Evolutionary conservation across 768 basidiomycete species (phyloP), one percentile per base, ranked within the genome.

Genomic region (Phlebiopsis flavidoalba): DNA sequence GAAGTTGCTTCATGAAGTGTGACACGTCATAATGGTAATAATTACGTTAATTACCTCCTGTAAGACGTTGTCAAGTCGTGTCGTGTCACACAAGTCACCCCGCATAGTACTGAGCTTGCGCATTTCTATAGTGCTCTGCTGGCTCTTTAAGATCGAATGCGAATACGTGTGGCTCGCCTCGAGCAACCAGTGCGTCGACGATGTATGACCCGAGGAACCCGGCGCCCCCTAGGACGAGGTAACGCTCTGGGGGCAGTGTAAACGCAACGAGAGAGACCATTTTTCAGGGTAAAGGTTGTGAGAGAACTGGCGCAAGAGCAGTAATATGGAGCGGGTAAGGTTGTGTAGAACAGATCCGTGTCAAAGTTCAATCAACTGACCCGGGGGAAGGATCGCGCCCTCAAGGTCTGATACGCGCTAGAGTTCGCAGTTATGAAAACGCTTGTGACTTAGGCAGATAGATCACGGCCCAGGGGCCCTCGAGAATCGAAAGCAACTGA

Each of bases 151-250:
- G 60, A 76, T 82, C 81, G 68, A 81, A 78, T 1, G 79, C 78
- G 7, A 77, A 69, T n/a, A 82, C 76, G 22, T 37, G 22, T 51
- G 70, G 53, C 63, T 74, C 73, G 12, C 72, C 81, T 37, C 80
- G 67, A 4, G 67, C 72, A 37, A 78, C 60, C 26, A 83, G 70
- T 45, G 71, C 70, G 60, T 79, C 73, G 21, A 82, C 79, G 58
- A 83, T 75, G 58, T 76, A 73, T 52, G 76, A 69, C 40, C 81
- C 77, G 8, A 79, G 65, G 65, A 79, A 79, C 19, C 77, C 76
- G 51, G 76, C 74, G 31, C 80, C 80, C 49, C 81, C 81, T 53
- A 81, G 74, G 64, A 83, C 79, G 19, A 80, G 66, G 66, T 79
- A 81, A 35, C 22, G 50, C 40, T 57, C 37, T 51, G 40, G 17